Conservation (phyloP, 306 rosid genomes). For the Gleditsia sinensis region DNA sequence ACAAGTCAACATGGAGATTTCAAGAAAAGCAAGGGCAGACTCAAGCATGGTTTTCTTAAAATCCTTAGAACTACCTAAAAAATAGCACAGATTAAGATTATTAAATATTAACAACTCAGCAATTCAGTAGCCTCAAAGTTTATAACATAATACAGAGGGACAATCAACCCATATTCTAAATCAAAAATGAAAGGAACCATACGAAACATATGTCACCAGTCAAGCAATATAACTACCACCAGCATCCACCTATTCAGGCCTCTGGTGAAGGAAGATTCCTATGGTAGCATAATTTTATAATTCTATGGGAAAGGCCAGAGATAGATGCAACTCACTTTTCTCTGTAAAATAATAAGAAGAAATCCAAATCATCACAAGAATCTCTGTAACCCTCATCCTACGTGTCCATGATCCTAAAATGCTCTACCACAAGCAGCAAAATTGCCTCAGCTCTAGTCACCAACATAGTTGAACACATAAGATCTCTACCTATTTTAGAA, state of each 20-base stretch:
- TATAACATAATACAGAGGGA: neutral
- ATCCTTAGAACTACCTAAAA: neutral
- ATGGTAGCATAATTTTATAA: neutral
- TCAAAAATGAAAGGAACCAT: neutral
- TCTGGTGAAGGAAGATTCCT: neutral
- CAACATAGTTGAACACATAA: conserved; percentile 9
- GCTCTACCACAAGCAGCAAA: neutral
- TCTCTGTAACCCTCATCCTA: conserved; percentile 2
- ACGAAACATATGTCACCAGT: neutral
- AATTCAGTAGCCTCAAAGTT: neutral
- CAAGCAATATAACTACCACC: neutral
- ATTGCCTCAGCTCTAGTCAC: conserved; percentile 2
- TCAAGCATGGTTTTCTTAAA: neutral
- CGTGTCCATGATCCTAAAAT: conserved; percentile 16
- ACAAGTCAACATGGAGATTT: neutral
- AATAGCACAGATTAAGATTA: neutral
- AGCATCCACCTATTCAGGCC: neutral
- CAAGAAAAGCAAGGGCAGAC: neutral
- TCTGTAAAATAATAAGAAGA: conserved; percentile 15
- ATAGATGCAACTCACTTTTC: neutral
- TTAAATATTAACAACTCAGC: neutral
- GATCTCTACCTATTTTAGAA: neutral
- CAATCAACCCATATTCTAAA: neutral
- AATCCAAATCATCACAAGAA: conserved; percentile 12
- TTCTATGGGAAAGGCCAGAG: neutral